These are phyloP conservation scores for Alternaria triticina DNA, from an alignment of 2,329 filamentous ascomycete species.

Conservation along the genomic window DNA sequence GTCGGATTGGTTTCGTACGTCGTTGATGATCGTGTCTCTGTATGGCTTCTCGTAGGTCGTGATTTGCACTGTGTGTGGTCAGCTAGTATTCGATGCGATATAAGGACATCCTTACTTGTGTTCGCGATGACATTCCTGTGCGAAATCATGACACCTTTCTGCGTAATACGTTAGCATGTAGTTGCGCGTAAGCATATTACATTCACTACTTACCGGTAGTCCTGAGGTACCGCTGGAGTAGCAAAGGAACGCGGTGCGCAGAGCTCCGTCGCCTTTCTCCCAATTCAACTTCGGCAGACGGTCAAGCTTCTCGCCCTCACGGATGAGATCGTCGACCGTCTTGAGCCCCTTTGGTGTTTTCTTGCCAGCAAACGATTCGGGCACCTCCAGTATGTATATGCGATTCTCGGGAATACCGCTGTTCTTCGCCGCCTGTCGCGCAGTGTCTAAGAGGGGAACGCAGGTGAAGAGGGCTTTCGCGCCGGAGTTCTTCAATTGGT, in stretches of 20 bases:
- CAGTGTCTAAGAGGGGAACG: slow-evolving; percentile 67
- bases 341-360: slow-evolving; percentile 60
- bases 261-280: slow-evolving; percentile 68
- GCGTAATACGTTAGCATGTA: slow-evolving; percentile 11
- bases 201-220: slow-evolving; percentile 64
- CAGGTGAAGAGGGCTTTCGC: slow-evolving; percentile 77
- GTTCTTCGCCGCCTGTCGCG: slow-evolving; percentile 68
- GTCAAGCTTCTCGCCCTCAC: slow-evolving; percentile 63
- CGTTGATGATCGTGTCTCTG: slow-evolving; percentile 49
- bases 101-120: slow-evolving; percentile 45
- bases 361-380: slow-evolving; percentile 60
- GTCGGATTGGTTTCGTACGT: slow-evolving; percentile 46
- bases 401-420: slow-evolving; percentile 67
- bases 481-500: slow-evolving; percentile 73
- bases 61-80: slow-evolving; percentile 61
- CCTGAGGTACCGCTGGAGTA: slow-evolving; percentile 83
- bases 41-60: slow-evolving; percentile 56
- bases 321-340: slow-evolving; percentile 70
- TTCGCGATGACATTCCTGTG: slow-evolving; percentile 82
- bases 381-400: slow-evolving; percentile 73
- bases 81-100: not conserved
- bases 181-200: not conserved
- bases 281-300: slow-evolving; percentile 64
- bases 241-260: slow-evolving; percentile 76
- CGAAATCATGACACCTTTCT: slow-evolving; percentile 86